Conservation (phyloP, 306 rosid species). For the Gastrolobium bilobum region DNA sequence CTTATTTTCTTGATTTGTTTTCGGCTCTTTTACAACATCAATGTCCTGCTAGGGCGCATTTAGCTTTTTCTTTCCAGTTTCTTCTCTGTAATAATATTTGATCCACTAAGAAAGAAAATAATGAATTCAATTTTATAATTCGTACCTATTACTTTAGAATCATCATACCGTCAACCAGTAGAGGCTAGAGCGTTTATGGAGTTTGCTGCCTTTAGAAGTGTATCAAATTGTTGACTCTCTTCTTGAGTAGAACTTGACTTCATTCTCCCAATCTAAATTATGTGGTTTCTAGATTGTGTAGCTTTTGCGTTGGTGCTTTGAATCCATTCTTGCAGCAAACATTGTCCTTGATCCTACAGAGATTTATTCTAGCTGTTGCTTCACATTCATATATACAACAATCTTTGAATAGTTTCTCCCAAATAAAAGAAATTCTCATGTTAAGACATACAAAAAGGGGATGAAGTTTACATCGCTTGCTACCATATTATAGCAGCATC, state of each 20-base stretch:
- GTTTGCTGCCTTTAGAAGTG: background rate
- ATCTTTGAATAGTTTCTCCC: background rate
- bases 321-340: background rate
- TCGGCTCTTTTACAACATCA: background rate
- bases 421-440: background rate
- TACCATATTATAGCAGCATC: background rate
- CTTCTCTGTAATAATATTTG: background rate
- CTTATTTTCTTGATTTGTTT: background rate
- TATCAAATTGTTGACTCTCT: background rate
- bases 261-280: background rate
- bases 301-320: background rate
- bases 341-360: slow-evolving; percentile 1
- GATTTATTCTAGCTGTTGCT: background rate
- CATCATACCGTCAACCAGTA: background rate
- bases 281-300: background rate
- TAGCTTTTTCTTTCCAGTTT: slow-evolving; percentile 11
- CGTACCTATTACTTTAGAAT: background rate
- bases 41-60: background rate
- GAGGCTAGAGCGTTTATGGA: background rate
- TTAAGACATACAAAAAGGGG: background rate
- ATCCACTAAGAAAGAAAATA: background rate
- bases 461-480: background rate
- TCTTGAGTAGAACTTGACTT: background rate
- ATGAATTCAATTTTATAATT: background rate
- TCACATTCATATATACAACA: background rate